Evolutionary conservation across 2,329 filamentous ascomycete species (phyloP).

Genomic region (Fusarium nelsonii): DNA sequence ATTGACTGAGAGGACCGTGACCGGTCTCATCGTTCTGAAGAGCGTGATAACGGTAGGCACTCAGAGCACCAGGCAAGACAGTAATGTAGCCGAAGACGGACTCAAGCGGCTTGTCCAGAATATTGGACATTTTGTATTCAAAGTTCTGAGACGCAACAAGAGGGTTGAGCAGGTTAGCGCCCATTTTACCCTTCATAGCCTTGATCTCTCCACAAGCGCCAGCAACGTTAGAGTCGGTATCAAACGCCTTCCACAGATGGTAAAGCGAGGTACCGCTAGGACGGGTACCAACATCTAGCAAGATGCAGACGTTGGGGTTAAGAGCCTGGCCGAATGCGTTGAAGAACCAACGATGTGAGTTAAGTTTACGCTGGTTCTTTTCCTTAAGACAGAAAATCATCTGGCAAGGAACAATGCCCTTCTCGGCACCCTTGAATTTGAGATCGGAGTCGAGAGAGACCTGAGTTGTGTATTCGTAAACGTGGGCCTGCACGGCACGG

Average conservation of each 20-base stretch:
- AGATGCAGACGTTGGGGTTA: slow-evolving; percentile 95
- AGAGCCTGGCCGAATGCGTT: slow-evolving; percentile 95
- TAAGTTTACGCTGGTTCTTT: slow-evolving; percentile 96
- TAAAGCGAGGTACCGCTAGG: slow-evolving; percentile 93
- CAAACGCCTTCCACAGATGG: slow-evolving; percentile 98
- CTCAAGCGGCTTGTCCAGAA: slow-evolving; percentile 95
- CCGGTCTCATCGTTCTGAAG: slow-evolving; percentile 97
- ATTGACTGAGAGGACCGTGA: slow-evolving; percentile 94
- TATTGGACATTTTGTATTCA: slow-evolving; percentile 99
- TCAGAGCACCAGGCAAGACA: slow-evolving; percentile 92
- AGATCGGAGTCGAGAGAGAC: slow-evolving; percentile 95
- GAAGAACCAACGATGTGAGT: slow-evolving; percentile 99
- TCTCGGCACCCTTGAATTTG: slow-evolving; percentile 99
- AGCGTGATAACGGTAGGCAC: slow-evolving; percentile 94
- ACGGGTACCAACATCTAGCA: slow-evolving; percentile 95
- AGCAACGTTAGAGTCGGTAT: slow-evolving; percentile 96
- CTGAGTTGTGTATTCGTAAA: slow-evolving; percentile 99
- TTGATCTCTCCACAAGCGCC: slow-evolving; percentile 98
- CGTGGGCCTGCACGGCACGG: slow-evolving; percentile 92
- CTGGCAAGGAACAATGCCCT: slow-evolving; percentile 97
- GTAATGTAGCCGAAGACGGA: slow-evolving; percentile 99
- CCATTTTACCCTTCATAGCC: slow-evolving; percentile 90
- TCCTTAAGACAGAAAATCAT: slow-evolving; percentile 99
- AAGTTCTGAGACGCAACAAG: slow-evolving; percentile 98
- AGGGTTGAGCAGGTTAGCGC: slow-evolving; percentile 88